Evolutionary conservation across 768 basidiomycete species (phyloP).

Genomic region (Rhodotorula babjevae): DNA sequence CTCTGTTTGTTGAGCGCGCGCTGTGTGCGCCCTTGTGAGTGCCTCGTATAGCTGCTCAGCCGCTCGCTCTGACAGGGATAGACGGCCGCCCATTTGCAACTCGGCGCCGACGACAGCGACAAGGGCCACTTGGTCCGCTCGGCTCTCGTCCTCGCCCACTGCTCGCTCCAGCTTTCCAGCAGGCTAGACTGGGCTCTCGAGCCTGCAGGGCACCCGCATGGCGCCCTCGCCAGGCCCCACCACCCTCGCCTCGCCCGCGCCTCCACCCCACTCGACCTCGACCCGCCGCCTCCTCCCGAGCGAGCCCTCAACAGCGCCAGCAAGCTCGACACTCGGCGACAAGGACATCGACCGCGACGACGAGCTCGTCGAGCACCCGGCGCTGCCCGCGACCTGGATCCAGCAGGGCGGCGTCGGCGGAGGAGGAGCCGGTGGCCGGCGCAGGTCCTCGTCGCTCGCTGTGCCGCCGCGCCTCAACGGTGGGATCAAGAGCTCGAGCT

Average conservation of each 20-base stretch:
- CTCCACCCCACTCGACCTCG: neutral
- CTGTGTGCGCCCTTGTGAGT: too few species aligned
- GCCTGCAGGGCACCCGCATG: neutral
- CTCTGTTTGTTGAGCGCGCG: too few species aligned
- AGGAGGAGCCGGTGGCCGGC: neutral
- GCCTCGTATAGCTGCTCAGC: too few species aligned
- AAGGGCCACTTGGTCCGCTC: too few species aligned
- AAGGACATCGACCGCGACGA: neutral
- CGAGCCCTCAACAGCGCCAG: too few species aligned
- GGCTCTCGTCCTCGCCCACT: too few species aligned
- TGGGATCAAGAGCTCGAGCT: neutral
- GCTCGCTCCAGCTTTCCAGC: too few species aligned
- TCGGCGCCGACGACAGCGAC: too few species aligned
- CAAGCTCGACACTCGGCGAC: too few species aligned
- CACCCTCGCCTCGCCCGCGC: neutral
- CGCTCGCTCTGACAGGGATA: too few species aligned
- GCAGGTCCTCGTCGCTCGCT: neutral
- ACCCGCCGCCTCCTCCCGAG: too few species aligned
- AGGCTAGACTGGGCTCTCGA: neutral
- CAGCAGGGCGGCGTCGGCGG: neutral
- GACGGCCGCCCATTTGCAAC: too few species aligned
- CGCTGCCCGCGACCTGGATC: neutral
- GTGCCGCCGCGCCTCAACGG: neutral
- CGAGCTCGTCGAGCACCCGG: neutral
- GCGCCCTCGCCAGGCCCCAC: neutral